Evolutionary conservation across 2,329 filamentous ascomycete species (phyloP).

Genomic region (Didymella exigua): DNA sequence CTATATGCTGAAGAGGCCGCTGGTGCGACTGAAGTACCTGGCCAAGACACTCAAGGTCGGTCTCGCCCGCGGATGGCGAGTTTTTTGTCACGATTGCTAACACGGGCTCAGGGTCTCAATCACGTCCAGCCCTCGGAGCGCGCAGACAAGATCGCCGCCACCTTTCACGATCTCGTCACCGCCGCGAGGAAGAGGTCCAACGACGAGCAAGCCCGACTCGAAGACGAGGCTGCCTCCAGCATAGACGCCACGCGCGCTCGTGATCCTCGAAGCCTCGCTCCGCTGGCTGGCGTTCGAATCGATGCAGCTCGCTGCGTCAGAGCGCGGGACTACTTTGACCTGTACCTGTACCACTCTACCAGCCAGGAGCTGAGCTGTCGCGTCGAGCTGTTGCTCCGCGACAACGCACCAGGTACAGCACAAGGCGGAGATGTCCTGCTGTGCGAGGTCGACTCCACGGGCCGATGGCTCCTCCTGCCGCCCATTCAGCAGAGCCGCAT

Average conservation of each 20-base stretch:
- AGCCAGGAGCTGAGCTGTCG: conserved; percentile 89
- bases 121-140: conserved; percentile 60
- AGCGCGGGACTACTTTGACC: conserved; percentile 86
- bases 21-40: conserved; percentile 87
- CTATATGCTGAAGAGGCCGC: conserved; percentile 84
- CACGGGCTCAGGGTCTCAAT: conserved; percentile 59
- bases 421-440: conserved; percentile 85
- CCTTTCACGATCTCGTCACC: conserved; percentile 75
- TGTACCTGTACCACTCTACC: conserved; percentile 84
- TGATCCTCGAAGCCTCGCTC: conserved; percentile 76
- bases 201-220: conserved; percentile 73
- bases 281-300: conserved; percentile 72
- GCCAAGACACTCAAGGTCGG: conserved; percentile 77
- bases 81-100: conserved; percentile 36
- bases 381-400: conserved; percentile 83
- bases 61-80: no score
- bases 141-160: conserved; percentile 63
- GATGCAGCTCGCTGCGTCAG: conserved; percentile 81
- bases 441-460: conserved; percentile 80
- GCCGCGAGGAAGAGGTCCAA: conserved; percentile 76
- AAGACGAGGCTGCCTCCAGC: conserved; percentile 83
- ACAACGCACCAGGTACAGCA: conserved; percentile 71
- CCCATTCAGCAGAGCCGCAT: conserved; percentile 75
- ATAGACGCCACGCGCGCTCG: conserved; percentile 82
- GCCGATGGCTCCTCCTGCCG: conserved; percentile 88